Percentiles rank a stretch among this genome's conserved stretches.
Evolutionary conservation across 129 eudicot genomes (phyloP).

Genomic region (Pulicaria dysenterica): DNA sequence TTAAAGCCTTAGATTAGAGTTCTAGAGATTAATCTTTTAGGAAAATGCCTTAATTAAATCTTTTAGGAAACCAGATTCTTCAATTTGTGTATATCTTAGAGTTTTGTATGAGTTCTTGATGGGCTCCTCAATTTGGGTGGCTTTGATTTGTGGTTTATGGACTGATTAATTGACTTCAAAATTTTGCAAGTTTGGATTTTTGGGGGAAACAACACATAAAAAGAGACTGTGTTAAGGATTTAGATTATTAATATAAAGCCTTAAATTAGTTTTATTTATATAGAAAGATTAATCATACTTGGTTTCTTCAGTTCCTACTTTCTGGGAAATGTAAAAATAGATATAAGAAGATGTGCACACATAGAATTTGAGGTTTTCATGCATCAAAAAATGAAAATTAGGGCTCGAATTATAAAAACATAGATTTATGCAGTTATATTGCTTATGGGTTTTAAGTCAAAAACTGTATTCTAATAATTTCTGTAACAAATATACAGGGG

Average conservation of each 20-base stretch:
- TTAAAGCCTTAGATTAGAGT: background rate
- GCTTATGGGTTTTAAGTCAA: background rate
- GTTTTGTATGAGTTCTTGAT: background rate
- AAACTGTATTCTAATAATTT: slow-evolving; percentile 29
- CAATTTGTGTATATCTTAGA: background rate
- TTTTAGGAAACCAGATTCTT: background rate
- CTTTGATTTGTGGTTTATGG: slow-evolving; percentile 18
- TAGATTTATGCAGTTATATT: background rate
- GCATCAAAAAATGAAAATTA: background rate
- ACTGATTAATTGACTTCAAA: slow-evolving; percentile 19
- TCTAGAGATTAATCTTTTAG: slow-evolving; percentile 1
- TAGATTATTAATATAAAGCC: slow-evolving; percentile 9
- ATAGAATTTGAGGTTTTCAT: slow-evolving; percentile 7
- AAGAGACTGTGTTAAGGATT: background rate
- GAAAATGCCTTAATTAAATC: background rate
- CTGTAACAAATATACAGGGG: slow-evolving; percentile 54
- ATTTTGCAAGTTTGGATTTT: background rate
- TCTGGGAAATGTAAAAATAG: background rate
- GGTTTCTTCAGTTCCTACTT: background rate
- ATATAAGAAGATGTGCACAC: background rate
- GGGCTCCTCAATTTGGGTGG: slow-evolving; percentile 12
- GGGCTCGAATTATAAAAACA: background rate
- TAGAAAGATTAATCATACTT: slow-evolving; percentile 9
- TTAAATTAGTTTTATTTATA: background rate
- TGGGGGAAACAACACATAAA: background rate